Percentiles rank a stretch among this genome's conserved stretches.
These are phyloP conservation scores for Stropharia rugosoannulata DNA, from an alignment of 768 basidiomycete species.

Conservation along the genomic window DNA sequence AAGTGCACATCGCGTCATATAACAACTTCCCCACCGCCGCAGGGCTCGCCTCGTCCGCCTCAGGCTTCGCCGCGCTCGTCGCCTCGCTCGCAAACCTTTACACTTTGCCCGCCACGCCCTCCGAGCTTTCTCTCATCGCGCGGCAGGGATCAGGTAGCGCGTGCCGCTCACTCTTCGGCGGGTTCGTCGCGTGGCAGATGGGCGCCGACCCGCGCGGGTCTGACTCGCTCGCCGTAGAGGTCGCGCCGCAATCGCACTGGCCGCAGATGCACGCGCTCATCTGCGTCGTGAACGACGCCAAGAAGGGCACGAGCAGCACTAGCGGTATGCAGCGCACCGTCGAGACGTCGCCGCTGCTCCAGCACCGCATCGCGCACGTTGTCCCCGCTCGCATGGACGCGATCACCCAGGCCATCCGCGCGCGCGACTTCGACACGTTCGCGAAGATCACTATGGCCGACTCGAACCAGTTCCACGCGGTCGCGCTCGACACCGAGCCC, in stretches of 20 bases:
- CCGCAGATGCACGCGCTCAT: slow-evolving; percentile 95
- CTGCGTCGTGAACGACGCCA: slow-evolving; percentile 93
- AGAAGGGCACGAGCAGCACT: slow-evolving; percentile 95
- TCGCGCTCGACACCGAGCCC: slow-evolving; percentile 93
- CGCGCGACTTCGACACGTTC: slow-evolving; percentile 83
- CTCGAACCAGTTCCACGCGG: slow-evolving; percentile 98
- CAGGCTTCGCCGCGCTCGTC: slow-evolving; percentile 94
- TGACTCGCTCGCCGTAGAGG: slow-evolving; percentile 86
- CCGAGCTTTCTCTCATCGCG: slow-evolving; percentile 87
- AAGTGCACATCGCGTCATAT: slow-evolving; percentile 88
- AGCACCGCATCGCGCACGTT: slow-evolving; percentile 83
- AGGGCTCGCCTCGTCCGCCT: slow-evolving; percentile 95
- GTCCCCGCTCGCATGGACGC: slow-evolving; percentile 85
- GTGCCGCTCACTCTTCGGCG: slow-evolving; percentile 95
- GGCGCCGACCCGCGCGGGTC: slow-evolving; percentile 65
- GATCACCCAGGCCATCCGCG: slow-evolving; percentile 79
- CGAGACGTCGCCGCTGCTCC: slow-evolving; percentile 83
- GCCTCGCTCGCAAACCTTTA: slow-evolving; percentile 88
- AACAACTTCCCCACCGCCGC: slow-evolving; percentile 99
- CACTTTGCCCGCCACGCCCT: slow-evolving; percentile 71
- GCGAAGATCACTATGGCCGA: slow-evolving; percentile 94
- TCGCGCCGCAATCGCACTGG: slow-evolving; percentile 89
- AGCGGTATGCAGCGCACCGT: slow-evolving; percentile 98
- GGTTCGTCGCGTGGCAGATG: slow-evolving; percentile 95
- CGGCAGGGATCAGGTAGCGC: slow-evolving; percentile 98